Base-by-base conservation (phyloP, 495 filamentous ascomycete species). In the Podospora fimiseda region DNA sequence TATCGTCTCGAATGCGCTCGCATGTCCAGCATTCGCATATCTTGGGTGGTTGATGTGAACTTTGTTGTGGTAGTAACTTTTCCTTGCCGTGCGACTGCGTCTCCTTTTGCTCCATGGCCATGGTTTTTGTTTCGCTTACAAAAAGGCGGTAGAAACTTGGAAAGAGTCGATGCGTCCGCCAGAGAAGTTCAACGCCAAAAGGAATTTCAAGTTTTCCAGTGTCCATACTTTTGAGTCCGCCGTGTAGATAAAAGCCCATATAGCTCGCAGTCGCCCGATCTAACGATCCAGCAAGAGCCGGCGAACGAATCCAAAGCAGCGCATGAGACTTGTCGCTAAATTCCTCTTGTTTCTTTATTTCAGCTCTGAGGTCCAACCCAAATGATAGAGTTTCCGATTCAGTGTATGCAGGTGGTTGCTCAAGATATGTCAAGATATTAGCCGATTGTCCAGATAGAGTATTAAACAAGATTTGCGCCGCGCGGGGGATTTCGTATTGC, bases 1-100 rank as follows among this genome's bases (percentile, higher is more conserved):
- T 30, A 9, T 48, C 46, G 46, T 48, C 46, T 19, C 46, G 46
- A 11, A 48, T 48, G 46, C 46, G 46, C 24, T 48, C 46, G 46
- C 46, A 48, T 5, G 46, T 48, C 46, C 46, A 48, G 24, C 46
- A 48, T 13, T 14, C 19, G 46, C 46, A 48, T 6, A 9, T 15
- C 14, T 48, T 19, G 5, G 6, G 15, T 13, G 14, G 9, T 4
- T n/a, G 27, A 9, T 13, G 6, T 33, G 22, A 13, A 8, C 20
- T 19, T 48, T 16, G 21, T 9, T 14, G 3, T 30, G 21, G 21
- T 7, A 13, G 15, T 24, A n/a, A 18, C 4, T 5, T 18, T 18
- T 37, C 8, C 33, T 8, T 37, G 33, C 33, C 33, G 33, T 8
- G 33, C n/a, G 33, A 8, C 39, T 41, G 8, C 6, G 13, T 41